These are phyloP conservation scores for Kodamaea laetipori DNA, from an alignment of 805 yeast species.

Conservation along the genomic window DNA sequence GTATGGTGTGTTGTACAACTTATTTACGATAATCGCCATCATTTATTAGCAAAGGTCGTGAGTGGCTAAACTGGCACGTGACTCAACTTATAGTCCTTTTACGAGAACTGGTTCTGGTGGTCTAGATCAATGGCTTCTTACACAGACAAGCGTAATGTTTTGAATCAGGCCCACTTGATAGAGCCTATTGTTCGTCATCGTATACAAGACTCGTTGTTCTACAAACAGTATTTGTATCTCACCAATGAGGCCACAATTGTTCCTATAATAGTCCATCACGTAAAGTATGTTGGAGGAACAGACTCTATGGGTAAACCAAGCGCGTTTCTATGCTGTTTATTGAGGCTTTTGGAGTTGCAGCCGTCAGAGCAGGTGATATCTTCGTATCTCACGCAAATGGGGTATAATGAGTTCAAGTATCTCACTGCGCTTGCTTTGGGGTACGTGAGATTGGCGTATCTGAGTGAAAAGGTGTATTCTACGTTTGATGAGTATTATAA, in stretches of 20 bases:
- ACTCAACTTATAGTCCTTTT: no score
- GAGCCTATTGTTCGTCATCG: constrained; percentile 46
- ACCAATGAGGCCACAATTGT: constrained; percentile 45
- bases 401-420: constrained; percentile 65
- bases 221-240: constrained; percentile 42
- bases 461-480: constrained; percentile 44
- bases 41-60: constrained; percentile 1
- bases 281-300: constrained; percentile 58
- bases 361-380: constrained; percentile 62
- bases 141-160: constrained; percentile 30
- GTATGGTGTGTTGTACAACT: constrained; percentile 5
- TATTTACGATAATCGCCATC: background rate
- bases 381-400: constrained; percentile 57
- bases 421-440: constrained; percentile 66
- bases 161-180: constrained; percentile 36
- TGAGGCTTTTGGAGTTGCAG: constrained; percentile 74
- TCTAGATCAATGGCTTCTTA: constrained; percentile 22
- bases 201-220: constrained; percentile 45
- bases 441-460: constrained; percentile 55
- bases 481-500: constrained; percentile 55
- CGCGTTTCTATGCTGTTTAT: constrained; percentile 73
- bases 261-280: constrained; percentile 35
- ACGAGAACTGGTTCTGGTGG: background rate
- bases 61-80: background rate
- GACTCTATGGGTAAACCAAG: constrained; percentile 60